Evolutionary conservation across 2,329 filamentous ascomycete genomes (phyloP), one percentile per base, ranked within the genome.

Genomic region (Decorospora gaudefroyi): DNA sequence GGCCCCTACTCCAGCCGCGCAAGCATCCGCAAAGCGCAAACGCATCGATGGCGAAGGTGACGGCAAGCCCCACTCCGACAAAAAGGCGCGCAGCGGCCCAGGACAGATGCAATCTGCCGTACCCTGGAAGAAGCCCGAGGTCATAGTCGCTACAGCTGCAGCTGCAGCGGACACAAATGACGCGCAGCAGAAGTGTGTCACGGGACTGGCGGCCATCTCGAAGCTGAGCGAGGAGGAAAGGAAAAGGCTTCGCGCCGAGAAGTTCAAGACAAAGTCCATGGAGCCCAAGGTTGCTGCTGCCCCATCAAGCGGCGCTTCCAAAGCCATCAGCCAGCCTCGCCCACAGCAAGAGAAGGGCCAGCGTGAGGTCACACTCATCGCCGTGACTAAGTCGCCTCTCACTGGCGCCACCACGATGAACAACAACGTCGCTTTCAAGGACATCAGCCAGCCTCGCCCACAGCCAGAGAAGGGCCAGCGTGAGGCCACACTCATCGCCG

Each of bases 171-270:
- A 21, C 3, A 17, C 9, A 4, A 2, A 32, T 3, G 8, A 40
- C 36, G 11, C 15, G 15, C n/a, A 11, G 6, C 18, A 34, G 22
- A 12, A n/a, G 5, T n/a, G n/a, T n/a, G 29, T 28, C 29, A 4
- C 38, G 12, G 13, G 29, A 18, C 12, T 34, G 12, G 21, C 16
- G 10, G 16, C 12, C 10, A 31, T 32, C n/a, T 21, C 13, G 12
- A 28, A 32, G 6, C 12, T 32, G 28, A 44, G 22, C 28, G 41
- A 44, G n/a, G 33, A 44, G 6, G 33, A 22, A 3, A 35, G 28
- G 29, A 27, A 26, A 19, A 34, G 17, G 27, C 22, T 37, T 10
- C 33, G 41, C 22, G 21, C 28, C 11, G n/a, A 12, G 4, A 32
- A 19, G 16, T 44, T 44, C 9, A 17, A 12, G 11, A 12, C 12